Conservation (phyloP, 1,284 basidiomycete species). For the Tausonia pullulans region DNA sequence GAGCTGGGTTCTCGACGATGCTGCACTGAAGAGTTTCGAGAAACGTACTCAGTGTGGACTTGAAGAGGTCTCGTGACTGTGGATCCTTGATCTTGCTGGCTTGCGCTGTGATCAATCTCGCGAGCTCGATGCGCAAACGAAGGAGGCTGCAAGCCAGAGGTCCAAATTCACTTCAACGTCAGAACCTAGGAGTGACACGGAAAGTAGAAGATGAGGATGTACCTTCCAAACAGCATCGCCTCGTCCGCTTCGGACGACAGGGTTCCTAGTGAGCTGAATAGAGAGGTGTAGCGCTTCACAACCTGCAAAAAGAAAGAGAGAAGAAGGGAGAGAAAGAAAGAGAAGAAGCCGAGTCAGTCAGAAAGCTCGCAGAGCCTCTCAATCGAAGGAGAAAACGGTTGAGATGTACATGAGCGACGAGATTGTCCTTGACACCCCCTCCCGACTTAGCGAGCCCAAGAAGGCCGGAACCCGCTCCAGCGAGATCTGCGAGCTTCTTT, state of each 20-base stretch:
- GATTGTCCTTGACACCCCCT: constrained; percentile 53
- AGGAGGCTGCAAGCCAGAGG: constrained; percentile 43
- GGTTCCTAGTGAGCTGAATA: constrained; percentile 64
- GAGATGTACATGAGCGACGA: constrained; percentile 48
- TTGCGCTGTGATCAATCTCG: constrained; percentile 56
- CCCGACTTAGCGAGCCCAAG: constrained; percentile 48
- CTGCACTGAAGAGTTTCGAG: too few species aligned
- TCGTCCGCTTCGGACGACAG: constrained; percentile 66
- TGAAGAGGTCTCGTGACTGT: constrained; percentile 15
- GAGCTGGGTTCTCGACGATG: too few species aligned
- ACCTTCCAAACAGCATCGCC: constrained; percentile 83
- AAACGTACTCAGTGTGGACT: too few species aligned
- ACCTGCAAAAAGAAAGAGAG: constrained; percentile 22
- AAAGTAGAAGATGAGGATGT: constrained; percentile 1
- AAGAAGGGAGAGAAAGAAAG: background rate
- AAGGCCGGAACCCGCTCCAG: constrained; percentile 39
- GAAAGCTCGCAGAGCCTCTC: background rate
- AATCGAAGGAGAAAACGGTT: too few species aligned
- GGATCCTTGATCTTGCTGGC: constrained; percentile 51
- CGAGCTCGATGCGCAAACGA: constrained; percentile 61
- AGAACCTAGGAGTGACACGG: background rate
- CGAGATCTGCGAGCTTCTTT: constrained; percentile 64
- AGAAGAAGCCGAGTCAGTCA: background rate
- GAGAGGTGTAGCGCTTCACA: constrained; percentile 51
- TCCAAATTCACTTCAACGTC: background rate